Percentiles rank a stretch among this genome's conserved stretches.
phyloP scores from a whole-genome alignment of 345 rosid genomes.

The Acer negundo region DNA sequence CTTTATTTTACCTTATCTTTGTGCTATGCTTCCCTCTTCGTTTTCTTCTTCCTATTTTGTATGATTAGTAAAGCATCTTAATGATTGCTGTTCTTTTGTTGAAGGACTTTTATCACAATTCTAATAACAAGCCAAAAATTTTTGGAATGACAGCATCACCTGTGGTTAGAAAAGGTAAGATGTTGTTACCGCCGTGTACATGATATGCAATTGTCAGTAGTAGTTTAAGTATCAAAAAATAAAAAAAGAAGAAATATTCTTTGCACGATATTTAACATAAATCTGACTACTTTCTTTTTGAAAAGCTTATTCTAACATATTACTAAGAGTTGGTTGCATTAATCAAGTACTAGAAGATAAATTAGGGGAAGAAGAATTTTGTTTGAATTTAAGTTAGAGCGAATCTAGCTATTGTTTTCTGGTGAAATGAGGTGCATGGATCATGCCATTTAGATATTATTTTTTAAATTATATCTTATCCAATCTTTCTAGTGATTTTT shows the following conservation, averaged over 20 bases:
- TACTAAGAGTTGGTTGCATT: background rate
- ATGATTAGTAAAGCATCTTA: background rate
- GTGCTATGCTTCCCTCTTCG: background rate
- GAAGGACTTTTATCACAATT: slow-evolving; percentile 79
- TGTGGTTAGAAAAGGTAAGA: slow-evolving; percentile 63
- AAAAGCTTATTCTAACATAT: background rate
- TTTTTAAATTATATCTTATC: background rate
- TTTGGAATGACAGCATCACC: slow-evolving; percentile 85
- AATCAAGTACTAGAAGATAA: background rate
- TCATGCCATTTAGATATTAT: background rate
- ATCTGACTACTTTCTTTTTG: background rate
- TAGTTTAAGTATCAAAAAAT: background rate
- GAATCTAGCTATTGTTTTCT: background rate
- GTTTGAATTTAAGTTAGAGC: background rate
- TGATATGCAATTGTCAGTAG: background rate
- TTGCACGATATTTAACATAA: background rate
- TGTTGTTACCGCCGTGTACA: background rate
- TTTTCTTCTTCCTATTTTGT: background rate
- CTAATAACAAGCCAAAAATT: slow-evolving; percentile 66
- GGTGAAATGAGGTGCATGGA: background rate
- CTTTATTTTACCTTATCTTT: background rate
- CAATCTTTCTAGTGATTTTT: background rate
- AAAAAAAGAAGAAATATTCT: too few relatives aligned
- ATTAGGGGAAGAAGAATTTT: background rate
- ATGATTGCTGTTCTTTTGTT: slow-evolving; percentile 16